phyloP scores from a whole-genome alignment of 805 yeast species.

The Sugiyamaella marilandica region DNA sequence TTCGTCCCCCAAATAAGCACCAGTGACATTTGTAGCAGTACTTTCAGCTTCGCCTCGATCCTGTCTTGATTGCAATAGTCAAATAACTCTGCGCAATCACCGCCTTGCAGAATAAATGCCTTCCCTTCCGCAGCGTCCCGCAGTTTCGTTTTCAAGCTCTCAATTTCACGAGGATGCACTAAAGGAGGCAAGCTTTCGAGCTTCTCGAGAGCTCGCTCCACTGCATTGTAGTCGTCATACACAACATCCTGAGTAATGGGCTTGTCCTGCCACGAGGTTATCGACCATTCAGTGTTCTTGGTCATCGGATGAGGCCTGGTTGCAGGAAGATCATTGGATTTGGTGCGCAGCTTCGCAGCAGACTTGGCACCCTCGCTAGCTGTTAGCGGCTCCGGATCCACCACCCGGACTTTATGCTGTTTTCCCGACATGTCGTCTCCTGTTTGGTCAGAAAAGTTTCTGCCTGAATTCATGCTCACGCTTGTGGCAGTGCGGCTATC shows the following conservation, averaged over 20 bases:
- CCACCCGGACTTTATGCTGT: constrained; percentile 27
- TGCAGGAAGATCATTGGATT: constrained; percentile 25
- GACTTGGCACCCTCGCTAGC: constrained; percentile 36
- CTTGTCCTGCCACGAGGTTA: constrained; percentile 40
- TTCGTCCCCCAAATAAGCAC: constrained; percentile 42
- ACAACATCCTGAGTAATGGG: constrained; percentile 42
- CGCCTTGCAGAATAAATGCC: constrained; percentile 42
- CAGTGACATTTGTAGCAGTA: constrained; percentile 39
- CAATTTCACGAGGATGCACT: constrained; percentile 38
- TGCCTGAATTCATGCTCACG: neutral
- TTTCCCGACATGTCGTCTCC: neutral
- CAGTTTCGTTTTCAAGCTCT: constrained; percentile 31
- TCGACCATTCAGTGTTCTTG: constrained; percentile 31
- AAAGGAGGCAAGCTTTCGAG: constrained; percentile 40
- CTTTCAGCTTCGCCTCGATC: constrained; percentile 40
- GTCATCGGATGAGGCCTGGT: constrained; percentile 11
- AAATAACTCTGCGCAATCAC: constrained; percentile 43
- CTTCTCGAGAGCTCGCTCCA: constrained; percentile 39
- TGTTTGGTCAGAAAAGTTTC: neutral
- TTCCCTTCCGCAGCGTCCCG: constrained; percentile 40
- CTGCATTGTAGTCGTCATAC: constrained; percentile 35
- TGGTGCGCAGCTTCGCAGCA: constrained; percentile 38
- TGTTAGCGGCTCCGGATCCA: constrained; percentile 33
- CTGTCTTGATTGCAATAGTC: constrained; percentile 39
- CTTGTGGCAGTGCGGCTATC: neutral